A percentile compares a stretch with the other conserved stretches of the same genome.
Evolutionary conservation across 1,284 basidiomycete species (phyloP).

Genomic region (Cystobasidium pallidum): DNA sequence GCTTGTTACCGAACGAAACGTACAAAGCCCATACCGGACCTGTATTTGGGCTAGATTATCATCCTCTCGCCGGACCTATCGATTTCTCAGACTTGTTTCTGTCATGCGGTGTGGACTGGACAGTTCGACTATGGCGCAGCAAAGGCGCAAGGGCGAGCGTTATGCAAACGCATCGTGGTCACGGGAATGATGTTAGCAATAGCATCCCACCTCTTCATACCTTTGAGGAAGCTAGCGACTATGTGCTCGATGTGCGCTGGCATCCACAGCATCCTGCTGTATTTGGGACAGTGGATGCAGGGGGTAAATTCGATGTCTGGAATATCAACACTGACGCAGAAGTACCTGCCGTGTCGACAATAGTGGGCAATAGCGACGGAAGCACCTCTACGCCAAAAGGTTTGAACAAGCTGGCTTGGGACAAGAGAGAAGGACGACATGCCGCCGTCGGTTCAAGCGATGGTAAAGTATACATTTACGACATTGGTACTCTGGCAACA

Average conservation of each 20-base stretch:
- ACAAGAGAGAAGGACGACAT: slow-evolving; percentile 78
- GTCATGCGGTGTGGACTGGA: slow-evolving; percentile 90
- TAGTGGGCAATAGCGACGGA: slow-evolving; percentile 46
- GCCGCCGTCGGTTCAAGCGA: slow-evolving; percentile 88
- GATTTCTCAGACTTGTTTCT: slow-evolving; percentile 96
- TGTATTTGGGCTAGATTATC: slow-evolving; percentile 90
- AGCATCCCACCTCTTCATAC: slow-evolving; percentile 77
- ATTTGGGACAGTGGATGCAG: slow-evolving; percentile 91
- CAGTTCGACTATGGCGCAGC: slow-evolving; percentile 84
- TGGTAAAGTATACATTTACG: slow-evolving; percentile 77
- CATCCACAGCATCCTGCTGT: slow-evolving; percentile 91
- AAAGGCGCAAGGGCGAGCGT: slow-evolving; percentile 36
- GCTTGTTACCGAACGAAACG: slow-evolving; percentile 84
- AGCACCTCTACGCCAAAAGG: slow-evolving; percentile 71
- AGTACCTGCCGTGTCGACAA: slow-evolving; percentile 79
- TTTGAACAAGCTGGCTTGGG: slow-evolving; percentile 95
- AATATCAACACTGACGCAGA: slow-evolving; percentile 93
- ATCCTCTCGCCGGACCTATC: slow-evolving; percentile 80
- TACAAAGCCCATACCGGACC: slow-evolving; percentile 92
- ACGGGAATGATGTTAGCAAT: slow-evolving; percentile 18
- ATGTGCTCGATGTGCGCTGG: slow-evolving; percentile 99
- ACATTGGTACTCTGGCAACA: slow-evolving; percentile 43
- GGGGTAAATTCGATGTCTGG: slow-evolving; percentile 94
- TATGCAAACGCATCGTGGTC: slow-evolving; percentile 8
- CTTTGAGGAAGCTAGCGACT: slow-evolving; percentile 95